Conservation (phyloP, 768 basidiomycete species). For the Boletus edulis region DNA sequence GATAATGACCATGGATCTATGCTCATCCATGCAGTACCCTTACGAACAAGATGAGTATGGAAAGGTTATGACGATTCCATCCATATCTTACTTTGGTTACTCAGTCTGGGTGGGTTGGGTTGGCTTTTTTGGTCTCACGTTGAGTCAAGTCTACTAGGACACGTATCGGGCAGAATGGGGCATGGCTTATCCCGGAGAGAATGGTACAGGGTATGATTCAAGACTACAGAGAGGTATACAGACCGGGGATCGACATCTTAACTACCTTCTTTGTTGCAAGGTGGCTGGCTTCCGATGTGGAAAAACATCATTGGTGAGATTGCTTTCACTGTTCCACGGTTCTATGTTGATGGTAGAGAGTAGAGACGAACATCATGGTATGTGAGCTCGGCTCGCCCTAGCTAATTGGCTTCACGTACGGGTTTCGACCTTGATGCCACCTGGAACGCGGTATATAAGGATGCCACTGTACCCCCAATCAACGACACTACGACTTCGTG, state of each 20-base stretch:
- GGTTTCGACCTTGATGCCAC: conserved; percentile 64
- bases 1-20: not conserved
- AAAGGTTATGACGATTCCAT: too few species aligned
- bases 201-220: conserved; percentile 79
- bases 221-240: conserved; percentile 61
- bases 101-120: conserved; percentile 63
- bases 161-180: conserved; percentile 75
- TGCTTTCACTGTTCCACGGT: not conserved
- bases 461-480: conserved; percentile 61
- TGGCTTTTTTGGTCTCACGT: not conserved
- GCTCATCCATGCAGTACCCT: conserved; percentile 53
- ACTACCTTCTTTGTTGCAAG: conserved; percentile 29
- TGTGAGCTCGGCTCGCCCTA: not conserved
- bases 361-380: conserved; percentile 84
- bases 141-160: conserved; percentile 50
- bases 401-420: too few species aligned
- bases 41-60: conserved; percentile 70
- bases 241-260: not conserved
- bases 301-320: too few species aligned
- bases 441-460: conserved; percentile 74
- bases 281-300: too few species aligned
- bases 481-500: conserved; percentile 53
- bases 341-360: not conserved
- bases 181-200: conserved; percentile 80
- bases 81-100: conserved; percentile 86